A percentile compares a stretch with the other conserved stretches of the same genome.
Conservation (phyloP, 2,329 filamentous ascomycete species). For the Capronia coronata region DNA sequence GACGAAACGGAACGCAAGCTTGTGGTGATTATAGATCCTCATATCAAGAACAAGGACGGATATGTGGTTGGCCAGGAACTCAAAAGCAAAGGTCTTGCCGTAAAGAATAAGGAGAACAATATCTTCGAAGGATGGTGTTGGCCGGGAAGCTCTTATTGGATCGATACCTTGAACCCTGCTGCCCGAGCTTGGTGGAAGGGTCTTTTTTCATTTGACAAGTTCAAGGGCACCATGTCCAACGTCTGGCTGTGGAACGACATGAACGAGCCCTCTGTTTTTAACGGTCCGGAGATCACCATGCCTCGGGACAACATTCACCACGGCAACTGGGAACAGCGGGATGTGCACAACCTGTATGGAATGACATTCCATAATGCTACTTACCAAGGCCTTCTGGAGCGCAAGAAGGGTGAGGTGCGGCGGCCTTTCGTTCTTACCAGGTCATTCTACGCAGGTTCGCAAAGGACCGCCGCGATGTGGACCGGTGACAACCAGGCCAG, state of each 20-base stretch:
- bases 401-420: slow-evolving; percentile 76
- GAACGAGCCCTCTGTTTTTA: slow-evolving; percentile 99
- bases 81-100: slow-evolving; percentile 73
- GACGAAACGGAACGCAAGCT: slow-evolving; percentile 81
- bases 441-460: slow-evolving; percentile 84
- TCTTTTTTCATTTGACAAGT: slow-evolving; percentile 80
- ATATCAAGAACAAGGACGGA: slow-evolving; percentile 84
- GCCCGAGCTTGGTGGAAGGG: slow-evolving; percentile 84
- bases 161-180: slow-evolving; percentile 92
- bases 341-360: slow-evolving; percentile 92
- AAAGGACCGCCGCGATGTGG: slow-evolving; percentile 93
- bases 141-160: slow-evolving; percentile 94
- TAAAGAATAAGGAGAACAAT: slow-evolving; percentile 82
- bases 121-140: slow-evolving; percentile 97
- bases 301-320: slow-evolving; percentile 95
- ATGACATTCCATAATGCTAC: slow-evolving; percentile 95
- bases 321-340: slow-evolving; percentile 91
- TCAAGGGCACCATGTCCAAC: slow-evolving; percentile 80
- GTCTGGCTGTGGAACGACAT: slow-evolving; percentile 99
- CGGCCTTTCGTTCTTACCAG: slow-evolving; percentile 91
- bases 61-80: slow-evolving; percentile 75
- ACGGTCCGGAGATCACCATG: slow-evolving; percentile 97
- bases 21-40: slow-evolving; percentile 90
- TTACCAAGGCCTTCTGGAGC: slow-evolving; percentile 72
- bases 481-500: slow-evolving; percentile 94